Conservation (phyloP, 352 stramenopile genomes). For the Peronospora belbahrii region DNA sequence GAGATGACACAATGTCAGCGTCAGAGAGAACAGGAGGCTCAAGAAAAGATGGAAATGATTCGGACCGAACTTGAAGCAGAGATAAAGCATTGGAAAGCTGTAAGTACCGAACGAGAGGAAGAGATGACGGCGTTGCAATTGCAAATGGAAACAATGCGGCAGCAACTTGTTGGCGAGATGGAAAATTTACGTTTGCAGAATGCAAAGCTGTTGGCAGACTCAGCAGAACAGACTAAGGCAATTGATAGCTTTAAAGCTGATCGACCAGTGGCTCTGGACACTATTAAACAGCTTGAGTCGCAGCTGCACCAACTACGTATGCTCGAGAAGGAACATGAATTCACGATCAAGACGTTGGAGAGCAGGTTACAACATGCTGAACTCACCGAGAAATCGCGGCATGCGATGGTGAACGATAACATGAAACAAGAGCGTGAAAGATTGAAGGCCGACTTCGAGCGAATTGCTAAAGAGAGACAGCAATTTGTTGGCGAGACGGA, state of each 20-base stretch:
- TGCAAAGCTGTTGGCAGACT: conserved; percentile 40
- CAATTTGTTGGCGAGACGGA: conserved; percentile 35
- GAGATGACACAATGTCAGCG: too few species aligned
- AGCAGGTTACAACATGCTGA: conserved; percentile 39
- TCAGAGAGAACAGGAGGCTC: conserved; percentile 28
- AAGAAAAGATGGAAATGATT: conserved; percentile 30
- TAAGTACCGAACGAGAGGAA: conserved; percentile 40
- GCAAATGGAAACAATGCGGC: conserved; percentile 29
- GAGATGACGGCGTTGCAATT: conserved; percentile 29
- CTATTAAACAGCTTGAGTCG: conserved; percentile 37
- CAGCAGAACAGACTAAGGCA: conserved; percentile 46
- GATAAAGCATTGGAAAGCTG: conserved; percentile 33
- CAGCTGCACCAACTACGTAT: conserved; percentile 41
- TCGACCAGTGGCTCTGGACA: conserved; percentile 34
- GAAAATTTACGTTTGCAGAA: conserved; percentile 47
- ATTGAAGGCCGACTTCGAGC: conserved; percentile 45
- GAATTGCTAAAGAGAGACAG: conserved; percentile 40
- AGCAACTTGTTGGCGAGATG: conserved; percentile 37
- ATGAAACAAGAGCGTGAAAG: conserved; percentile 39
- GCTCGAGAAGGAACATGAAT: conserved; percentile 32
- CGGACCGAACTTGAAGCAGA: conserved; percentile 31
- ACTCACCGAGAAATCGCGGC: conserved; percentile 20
- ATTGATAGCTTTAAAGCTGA: conserved; percentile 43
- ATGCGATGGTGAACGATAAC: conserved; percentile 34
- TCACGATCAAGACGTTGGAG: conserved; percentile 38